A percentile compares a stretch with the other conserved stretches of the same genome.
These are phyloP conservation scores for Naganishia liquefaciens DNA, from an alignment of 1,284 basidiomycete species.

Conservation along the genomic window DNA sequence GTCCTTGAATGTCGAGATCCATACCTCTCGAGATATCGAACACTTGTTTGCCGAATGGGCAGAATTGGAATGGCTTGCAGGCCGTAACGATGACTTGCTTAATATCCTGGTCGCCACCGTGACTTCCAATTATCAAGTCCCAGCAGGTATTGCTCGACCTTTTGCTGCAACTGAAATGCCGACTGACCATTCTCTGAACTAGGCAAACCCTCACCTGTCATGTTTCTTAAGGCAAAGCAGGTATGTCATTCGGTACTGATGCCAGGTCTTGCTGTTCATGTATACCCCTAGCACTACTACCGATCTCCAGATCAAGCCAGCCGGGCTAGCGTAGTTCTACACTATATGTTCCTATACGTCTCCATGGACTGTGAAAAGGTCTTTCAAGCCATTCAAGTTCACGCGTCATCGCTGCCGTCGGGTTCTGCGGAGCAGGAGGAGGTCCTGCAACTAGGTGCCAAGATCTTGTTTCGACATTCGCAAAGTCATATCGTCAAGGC, in stretches of 20 bases:
- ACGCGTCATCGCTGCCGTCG: conserved; percentile 31
- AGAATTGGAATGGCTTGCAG: conserved; percentile 69
- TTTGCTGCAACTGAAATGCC: neutral
- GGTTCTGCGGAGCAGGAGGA: conserved; percentile 48
- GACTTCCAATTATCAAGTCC: conserved; percentile 4
- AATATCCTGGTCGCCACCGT: conserved; percentile 20
- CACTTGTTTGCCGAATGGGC: conserved; percentile 78
- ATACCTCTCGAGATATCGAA: conserved; percentile 3
- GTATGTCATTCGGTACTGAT: conserved; percentile 23
- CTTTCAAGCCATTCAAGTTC: conserved; percentile 19
- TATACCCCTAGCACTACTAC: conserved; percentile 13
- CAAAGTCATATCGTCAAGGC: conserved; percentile 45
- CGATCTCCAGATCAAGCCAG: conserved; percentile 27
- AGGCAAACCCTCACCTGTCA: conserved; percentile 34
- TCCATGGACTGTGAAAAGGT: conserved; percentile 28
- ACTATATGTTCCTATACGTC: conserved; percentile 41
- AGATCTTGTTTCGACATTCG: conserved; percentile 49
- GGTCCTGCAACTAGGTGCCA: conserved; percentile 47
- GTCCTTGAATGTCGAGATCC: neutral
- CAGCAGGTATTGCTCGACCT: neutral
- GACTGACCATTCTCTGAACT: neutral
- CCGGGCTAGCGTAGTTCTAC: conserved; percentile 37
- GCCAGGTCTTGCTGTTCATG: neutral
- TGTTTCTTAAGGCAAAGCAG: conserved; percentile 45
- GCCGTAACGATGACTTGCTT: neutral